These are phyloP conservation scores for Trematosphaeria pertusa DNA, from an alignment of 2,329 filamentous ascomycete species.

Conservation along the genomic window DNA sequence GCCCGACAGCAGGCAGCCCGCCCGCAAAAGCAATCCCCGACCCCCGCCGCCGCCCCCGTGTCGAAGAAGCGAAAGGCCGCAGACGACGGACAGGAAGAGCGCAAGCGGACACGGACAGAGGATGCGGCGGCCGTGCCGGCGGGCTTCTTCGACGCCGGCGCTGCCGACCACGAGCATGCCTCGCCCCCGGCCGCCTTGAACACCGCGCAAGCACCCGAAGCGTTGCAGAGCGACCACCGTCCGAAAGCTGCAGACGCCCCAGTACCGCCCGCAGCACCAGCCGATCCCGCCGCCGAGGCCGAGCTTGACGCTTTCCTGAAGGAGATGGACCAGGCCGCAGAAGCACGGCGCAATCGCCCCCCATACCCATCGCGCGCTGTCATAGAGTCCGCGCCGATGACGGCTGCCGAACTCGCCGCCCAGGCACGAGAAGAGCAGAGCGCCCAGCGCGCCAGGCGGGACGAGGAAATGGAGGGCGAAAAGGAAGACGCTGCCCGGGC, in stretches of 20 bases:
- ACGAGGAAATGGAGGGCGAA: conserved; percentile 56
- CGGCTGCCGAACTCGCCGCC: conserved; percentile 55
- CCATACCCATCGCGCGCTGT: conserved; percentile 54
- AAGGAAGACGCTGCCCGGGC: conserved; percentile 55
- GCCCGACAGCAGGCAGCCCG: conserved; percentile 44
- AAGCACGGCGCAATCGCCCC: conserved; percentile 83
- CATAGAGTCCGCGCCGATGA: conserved; percentile 56
- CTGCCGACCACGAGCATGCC: conserved; percentile 17
- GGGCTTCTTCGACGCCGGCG: conserved; percentile 44
- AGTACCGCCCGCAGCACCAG: conserved; percentile 14
- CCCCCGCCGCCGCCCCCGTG: conserved; percentile 34
- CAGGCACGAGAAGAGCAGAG: conserved; percentile 54
- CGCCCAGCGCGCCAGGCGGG: conserved; percentile 49
- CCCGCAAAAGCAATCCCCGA: conserved; percentile 36
- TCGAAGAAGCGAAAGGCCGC: conserved; percentile 47
- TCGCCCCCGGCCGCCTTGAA: conserved; percentile 10
- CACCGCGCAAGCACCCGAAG: not conserved
- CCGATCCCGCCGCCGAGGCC: conserved; percentile 31
- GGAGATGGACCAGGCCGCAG: conserved; percentile 76
- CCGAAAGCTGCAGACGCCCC: conserved; percentile 12
- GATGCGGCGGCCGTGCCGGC: conserved; percentile 40
- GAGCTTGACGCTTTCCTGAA: conserved; percentile 64
- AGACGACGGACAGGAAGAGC: conserved; percentile 36
- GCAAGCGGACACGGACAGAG: conserved; percentile 44
- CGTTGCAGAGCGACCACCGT: not conserved